A percentile compares a stretch with the other conserved stretches of the same genome.
phyloP scores from a whole-genome alignment of 208 protist genomes.

The Trypanosomatidae sp. region DNA sequence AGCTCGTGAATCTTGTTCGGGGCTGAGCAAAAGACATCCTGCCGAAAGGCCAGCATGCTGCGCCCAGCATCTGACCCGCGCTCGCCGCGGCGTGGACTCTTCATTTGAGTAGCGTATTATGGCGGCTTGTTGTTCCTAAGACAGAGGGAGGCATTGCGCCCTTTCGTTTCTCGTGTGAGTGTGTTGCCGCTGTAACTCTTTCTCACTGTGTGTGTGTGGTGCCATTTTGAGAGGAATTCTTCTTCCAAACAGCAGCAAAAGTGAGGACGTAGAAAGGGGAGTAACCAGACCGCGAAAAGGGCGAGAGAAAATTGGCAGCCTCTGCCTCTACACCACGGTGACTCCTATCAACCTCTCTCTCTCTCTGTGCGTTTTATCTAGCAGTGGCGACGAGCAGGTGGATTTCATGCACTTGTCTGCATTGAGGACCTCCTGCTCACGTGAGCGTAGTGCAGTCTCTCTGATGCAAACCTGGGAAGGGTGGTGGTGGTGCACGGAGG shows the following conservation, averaged over 20 bases:
- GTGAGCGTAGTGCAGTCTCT: neutral
- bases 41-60: neutral
- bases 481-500: neutral
- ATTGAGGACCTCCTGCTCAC: neutral
- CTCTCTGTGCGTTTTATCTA: neutral
- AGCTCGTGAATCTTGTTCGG: constrained; percentile 26
- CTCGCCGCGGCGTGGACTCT: neutral
- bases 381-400: neutral
- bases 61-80: neutral
- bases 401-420: neutral
- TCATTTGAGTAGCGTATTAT: neutral
- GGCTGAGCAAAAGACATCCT: constrained; percentile 1
- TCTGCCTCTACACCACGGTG: neutral
- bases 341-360: neutral
- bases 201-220: neutral
- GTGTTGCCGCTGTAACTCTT: neutral
- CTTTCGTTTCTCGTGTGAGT: neutral
- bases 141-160: neutral
- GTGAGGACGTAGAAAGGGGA: neutral
- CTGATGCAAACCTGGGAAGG: neutral
- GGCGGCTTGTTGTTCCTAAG: neutral
- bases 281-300: too few species aligned
- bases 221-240: too few species aligned
- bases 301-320: too few species aligned
- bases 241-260: neutral